A percentile compares a stretch with the other conserved stretches of the same genome.
phyloP scores from a whole-genome alignment of 306 rosid genomes.

The Chamaecrista fasciculata region DNA sequence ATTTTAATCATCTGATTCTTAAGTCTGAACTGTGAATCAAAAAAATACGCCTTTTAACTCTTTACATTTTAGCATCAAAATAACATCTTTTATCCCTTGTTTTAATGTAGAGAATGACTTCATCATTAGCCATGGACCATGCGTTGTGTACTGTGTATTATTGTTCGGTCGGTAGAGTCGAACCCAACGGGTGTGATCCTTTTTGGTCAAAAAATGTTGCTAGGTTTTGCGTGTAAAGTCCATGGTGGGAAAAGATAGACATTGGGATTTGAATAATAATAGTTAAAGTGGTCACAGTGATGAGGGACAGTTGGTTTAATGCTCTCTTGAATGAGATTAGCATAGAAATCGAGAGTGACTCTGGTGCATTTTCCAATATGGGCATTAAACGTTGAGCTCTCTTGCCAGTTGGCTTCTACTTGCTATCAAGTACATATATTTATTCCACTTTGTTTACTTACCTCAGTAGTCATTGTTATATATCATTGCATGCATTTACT shows the following conservation, averaged over 20 bases:
- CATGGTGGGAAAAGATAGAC: constrained; percentile 40
- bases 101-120: too few relatives aligned
- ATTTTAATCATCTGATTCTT: too few relatives aligned
- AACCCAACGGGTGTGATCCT: constrained; percentile 17
- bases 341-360: constrained; percentile 32
- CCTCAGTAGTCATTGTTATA: constrained; percentile 19
- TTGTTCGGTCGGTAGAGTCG: too few relatives aligned
- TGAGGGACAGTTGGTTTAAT: constrained; percentile 33
- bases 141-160: too few relatives aligned
- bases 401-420: constrained; percentile 29
- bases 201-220: constrained; percentile 38
- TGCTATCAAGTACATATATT: not conserved
- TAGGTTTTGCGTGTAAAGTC: constrained; percentile 15
- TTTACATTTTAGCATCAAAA: too few relatives aligned
- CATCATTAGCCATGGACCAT: not conserved
- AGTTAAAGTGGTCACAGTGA: constrained; percentile 30
- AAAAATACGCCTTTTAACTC: too few relatives aligned
- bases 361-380: constrained; percentile 36
- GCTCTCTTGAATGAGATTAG: constrained; percentile 14
- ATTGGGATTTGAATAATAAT: constrained; percentile 63
- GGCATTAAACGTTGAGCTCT: constrained; percentile 24
- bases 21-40: too few relatives aligned
- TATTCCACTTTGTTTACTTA: constrained; percentile 13
- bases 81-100: too few relatives aligned
- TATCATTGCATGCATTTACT: constrained; percentile 27